Evolutionary conservation across 2,329 filamentous ascomycete genomes (phyloP), one percentile per base, ranked within the genome.

Genomic region (Westerdykella ornata): DNA sequence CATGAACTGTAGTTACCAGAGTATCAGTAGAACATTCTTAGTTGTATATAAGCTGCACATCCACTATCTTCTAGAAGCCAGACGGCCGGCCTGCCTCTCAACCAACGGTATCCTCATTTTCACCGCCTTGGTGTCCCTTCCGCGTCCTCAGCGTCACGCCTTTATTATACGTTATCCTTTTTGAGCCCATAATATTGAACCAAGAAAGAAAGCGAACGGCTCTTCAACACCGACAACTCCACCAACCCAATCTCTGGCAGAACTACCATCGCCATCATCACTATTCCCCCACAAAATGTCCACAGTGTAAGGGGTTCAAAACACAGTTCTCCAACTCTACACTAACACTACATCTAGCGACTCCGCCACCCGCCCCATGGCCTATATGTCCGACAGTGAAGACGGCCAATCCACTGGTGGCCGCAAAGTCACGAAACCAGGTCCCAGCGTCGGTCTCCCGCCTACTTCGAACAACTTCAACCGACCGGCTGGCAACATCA

Each of bases 401-500:
- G 64, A 68, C 20, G 63, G 63, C 33, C 66, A 68, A 49, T 64
- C 66, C n/a, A 56, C 58, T 12, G 64, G 65, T 28, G 59, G 60
- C n/a, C 60, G 65, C 41, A 67, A 62, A 47, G 46, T 62, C 33
- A 45, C 57, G 31, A 51, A 26, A 11, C 22, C 22, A 8, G 22
- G 22, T 26, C 22, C 48, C 41, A 56, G 53, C 44, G 45, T 56
- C 13, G 53, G 52, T 3, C 54, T 59, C 8, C 55, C 66, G 1
- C 67, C 68, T 8, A 64, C 67, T 1, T 68, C 66, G 11, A 56
- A 62, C 9, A 58, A 65, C 44, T 56, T 71, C 12, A 62, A 63
- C 30, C 60, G 65, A 33, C 68, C 68, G 14, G 67, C 56, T 15
- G 59, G 57, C 32, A 57, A 53, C 42, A 71, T 81, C 26, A 72